Base-by-base conservation (phyloP, 2,329 filamentous ascomycete genomes). In the Aspergillus neotritici region DNA sequence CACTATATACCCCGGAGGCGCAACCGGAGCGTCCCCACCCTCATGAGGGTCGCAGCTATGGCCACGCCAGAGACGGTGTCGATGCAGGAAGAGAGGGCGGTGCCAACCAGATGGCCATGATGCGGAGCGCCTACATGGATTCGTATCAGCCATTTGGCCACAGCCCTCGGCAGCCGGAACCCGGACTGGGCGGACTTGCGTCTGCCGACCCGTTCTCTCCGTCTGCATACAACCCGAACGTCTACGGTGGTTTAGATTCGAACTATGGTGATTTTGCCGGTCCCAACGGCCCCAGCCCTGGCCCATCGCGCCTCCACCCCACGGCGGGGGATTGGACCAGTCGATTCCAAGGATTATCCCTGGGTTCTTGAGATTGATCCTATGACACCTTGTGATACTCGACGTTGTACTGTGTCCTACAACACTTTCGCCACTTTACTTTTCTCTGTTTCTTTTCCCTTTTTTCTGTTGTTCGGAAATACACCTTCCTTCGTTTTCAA, bases 331-430 rank as follows among this genome's bases (percentile, higher is more conserved):
- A 85, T 38, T 86, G 83, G 82, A 67, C 75, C 17, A 69, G 71
- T 41, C 67, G 75, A 5, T 87, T 87, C 61, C 84, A 88, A 61
- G 79, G 84, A 8, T 69, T 89, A 13, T 89, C 85, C 2, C 75
- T 89, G 50, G 85, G 85, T 58, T 78, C 79, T 51, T 73, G 51
- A 64, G 34, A 12, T 12, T 37, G 32, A 40, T 34, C 25, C 30
- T 11, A 25, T 25, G 21, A 25, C 21, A 25, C 21, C 21, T 25
- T 25, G 21, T 25, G 21, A 25, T 9, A 25, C 21, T 1, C 21
- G 21, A 25, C 6, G 21, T 25, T 25, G 21, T 25, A 25, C 21
- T 2, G 21, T 25, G 21, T 25, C 4, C 21, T 9, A 25, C 21
- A 25, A 25, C 21, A 25, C 21, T 1, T 3, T 16, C 6, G 13